phyloP scores from a whole-genome alignment of 495 filamentous ascomycete genomes.

The Daldinia vernicosa region DNA sequence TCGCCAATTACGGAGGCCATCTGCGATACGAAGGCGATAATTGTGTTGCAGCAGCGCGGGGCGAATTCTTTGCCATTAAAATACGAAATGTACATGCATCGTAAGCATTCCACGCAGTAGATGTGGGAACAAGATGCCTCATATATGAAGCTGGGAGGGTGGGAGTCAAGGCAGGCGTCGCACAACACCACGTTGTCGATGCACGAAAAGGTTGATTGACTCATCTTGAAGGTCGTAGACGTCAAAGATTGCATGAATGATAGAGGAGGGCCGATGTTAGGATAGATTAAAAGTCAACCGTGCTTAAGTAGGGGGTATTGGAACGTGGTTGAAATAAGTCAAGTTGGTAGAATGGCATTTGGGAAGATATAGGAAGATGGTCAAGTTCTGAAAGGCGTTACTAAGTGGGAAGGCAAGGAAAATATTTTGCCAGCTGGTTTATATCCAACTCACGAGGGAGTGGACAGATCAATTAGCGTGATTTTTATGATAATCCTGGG shows the following conservation, averaged over 20 bases:
- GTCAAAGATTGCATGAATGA: neutral
- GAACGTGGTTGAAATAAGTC: no score
- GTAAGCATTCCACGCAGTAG: neutral
- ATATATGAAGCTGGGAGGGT: no score
- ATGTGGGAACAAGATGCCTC: neutral
- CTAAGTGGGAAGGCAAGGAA: neutral
- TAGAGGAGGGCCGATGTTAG: neutral
- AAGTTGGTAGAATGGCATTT: neutral
- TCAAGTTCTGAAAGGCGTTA: neutral
- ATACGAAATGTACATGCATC: neutral
- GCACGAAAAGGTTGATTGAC: no score
- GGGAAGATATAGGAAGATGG: neutral
- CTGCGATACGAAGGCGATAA: no score
- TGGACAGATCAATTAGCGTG: no score
- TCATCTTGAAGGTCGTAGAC: no score
- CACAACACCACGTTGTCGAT: no score
- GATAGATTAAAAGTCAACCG: neutral
- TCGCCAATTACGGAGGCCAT: no score
- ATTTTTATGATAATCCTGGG: no score
- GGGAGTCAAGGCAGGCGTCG: no score
- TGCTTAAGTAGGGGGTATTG: neutral
- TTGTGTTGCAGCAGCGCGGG: neutral
- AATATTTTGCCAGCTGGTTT: no score
- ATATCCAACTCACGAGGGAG: no score
- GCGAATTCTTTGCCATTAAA: neutral